These are phyloP conservation scores for Cytospora leucostoma DNA, from an alignment of 2,329 filamentous ascomycete genomes.

Conservation along the genomic window DNA sequence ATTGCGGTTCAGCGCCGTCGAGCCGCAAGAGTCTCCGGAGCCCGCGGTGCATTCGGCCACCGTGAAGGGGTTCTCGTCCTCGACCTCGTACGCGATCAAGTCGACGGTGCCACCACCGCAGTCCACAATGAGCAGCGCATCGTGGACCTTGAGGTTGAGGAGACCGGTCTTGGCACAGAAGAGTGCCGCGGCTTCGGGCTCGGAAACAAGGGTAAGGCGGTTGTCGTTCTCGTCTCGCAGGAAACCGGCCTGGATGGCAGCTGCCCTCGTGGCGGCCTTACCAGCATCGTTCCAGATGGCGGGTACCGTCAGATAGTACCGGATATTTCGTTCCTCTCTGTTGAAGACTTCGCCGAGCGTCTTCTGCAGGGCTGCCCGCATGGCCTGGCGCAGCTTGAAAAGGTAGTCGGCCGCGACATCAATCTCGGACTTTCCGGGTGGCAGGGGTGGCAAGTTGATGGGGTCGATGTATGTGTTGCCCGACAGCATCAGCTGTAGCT, in stretches of 20 bases:
- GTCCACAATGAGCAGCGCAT: slow-evolving; percentile 97
- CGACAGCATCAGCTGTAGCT: slow-evolving; percentile 96
- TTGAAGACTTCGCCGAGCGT: slow-evolving; percentile 97
- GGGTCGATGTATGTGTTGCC: slow-evolving; percentile 99
- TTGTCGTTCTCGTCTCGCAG: slow-evolving; percentile 97
- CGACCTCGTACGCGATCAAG: slow-evolving; percentile 97
- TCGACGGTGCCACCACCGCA: slow-evolving; percentile 98
- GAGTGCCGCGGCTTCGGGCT: slow-evolving; percentile 94
- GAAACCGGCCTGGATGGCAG: slow-evolving; percentile 96
- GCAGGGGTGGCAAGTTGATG: slow-evolving; percentile 96
- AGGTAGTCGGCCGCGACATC: slow-evolving; percentile 99
- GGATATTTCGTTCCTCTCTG: slow-evolving; percentile 95
- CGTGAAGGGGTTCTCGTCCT: slow-evolving; percentile 95
- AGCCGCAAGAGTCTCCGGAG: slow-evolving; percentile 95
- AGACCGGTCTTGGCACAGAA: slow-evolving; percentile 98
- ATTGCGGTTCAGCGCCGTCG: slow-evolving; percentile 96
- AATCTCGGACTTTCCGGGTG: slow-evolving; percentile 97
- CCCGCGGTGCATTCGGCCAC: slow-evolving; percentile 97
- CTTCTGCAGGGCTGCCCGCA: slow-evolving; percentile 94
- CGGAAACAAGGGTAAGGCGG: slow-evolving; percentile 88
- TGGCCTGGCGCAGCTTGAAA: slow-evolving; percentile 95
- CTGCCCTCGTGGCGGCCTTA: slow-evolving; percentile 93
- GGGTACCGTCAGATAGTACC: slow-evolving; percentile 97
- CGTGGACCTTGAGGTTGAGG: slow-evolving; percentile 95
- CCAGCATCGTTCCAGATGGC: slow-evolving; percentile 99